phyloP scores from a whole-genome alignment of 2,329 filamentous ascomycete genomes.

The Juglanconis sp. region DNA sequence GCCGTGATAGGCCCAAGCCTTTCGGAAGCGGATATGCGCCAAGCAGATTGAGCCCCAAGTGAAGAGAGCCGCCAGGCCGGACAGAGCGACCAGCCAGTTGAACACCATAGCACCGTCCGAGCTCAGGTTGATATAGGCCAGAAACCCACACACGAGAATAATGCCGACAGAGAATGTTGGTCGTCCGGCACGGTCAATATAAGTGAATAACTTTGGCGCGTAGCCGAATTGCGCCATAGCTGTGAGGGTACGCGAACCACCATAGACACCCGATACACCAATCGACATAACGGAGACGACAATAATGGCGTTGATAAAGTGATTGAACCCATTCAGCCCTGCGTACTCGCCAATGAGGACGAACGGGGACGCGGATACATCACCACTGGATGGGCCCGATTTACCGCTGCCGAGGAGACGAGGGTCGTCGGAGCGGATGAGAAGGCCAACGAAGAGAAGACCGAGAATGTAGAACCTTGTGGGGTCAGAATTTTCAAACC shows the following conservation, averaged over 20 bases:
- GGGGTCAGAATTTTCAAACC: not conserved
- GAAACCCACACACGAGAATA: slow-evolving; percentile 45
- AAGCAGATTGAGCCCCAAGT: slow-evolving; percentile 69
- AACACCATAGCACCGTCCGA: slow-evolving; percentile 51
- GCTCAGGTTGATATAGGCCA: slow-evolving; percentile 48
- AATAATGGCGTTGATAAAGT: slow-evolving; percentile 59
- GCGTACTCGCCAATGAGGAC: slow-evolving; percentile 56
- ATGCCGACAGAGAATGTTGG: slow-evolving; percentile 48
- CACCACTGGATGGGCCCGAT: slow-evolving; percentile 40
- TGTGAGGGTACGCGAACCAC: slow-evolving; percentile 56
- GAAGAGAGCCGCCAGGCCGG: slow-evolving; percentile 62
- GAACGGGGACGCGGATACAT: slow-evolving; percentile 51
- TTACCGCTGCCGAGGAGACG: slow-evolving; percentile 38
- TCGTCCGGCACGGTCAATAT: slow-evolving; percentile 56
- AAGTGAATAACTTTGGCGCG: slow-evolving; percentile 53
- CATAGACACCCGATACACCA: slow-evolving; percentile 57
- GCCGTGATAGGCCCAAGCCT: slow-evolving; percentile 60
- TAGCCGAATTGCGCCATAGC: slow-evolving; percentile 58
- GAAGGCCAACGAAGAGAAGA: slow-evolving; percentile 49
- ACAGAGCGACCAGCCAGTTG: slow-evolving; percentile 64
- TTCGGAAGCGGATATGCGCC: slow-evolving; percentile 66
- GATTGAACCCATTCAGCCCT: slow-evolving; percentile 48
- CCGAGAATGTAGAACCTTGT: slow-evolving; percentile 48
- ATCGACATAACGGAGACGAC: slow-evolving; percentile 57
- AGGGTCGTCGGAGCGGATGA: slow-evolving; percentile 43